Percentiles rank a stretch among this genome's conserved stretches.
These are phyloP conservation scores for Pleurotus eryngii DNA, from an alignment of 768 basidiomycete species.

Conservation along the genomic window DNA sequence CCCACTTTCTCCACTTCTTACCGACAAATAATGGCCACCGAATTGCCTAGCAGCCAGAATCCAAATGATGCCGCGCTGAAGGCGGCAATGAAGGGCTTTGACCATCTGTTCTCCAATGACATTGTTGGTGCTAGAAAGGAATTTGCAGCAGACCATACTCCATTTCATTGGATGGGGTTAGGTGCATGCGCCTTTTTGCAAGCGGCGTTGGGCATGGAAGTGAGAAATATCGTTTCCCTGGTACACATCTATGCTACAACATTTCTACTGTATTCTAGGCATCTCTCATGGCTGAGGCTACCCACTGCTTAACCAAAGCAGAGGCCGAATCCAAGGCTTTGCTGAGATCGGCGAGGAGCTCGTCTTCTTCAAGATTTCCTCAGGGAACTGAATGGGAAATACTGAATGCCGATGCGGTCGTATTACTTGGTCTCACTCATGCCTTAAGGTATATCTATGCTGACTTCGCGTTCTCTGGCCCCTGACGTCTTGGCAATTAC, in stretches of 20 bases:
- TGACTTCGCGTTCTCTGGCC: conserved; percentile 2
- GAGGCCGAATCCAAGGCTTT: conserved; percentile 61
- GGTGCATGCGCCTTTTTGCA: conserved; percentile 74
- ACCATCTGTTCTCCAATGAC: conserved; percentile 67
- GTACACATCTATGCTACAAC: not conserved
- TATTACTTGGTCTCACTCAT: conserved; percentile 67
- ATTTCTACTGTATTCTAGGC: conserved; percentile 29
- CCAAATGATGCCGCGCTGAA: conserved; percentile 22
- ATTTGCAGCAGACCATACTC: conserved; percentile 51
- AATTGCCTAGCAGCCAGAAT: not conserved
- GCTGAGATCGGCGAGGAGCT: conserved; percentile 28
- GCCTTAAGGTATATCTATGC: conserved; percentile 53
- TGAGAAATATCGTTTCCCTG: conserved; percentile 21
- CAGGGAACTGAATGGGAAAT: conserved; percentile 77
- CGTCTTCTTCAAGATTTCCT: conserved; percentile 43
- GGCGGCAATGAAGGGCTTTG: conserved; percentile 53
- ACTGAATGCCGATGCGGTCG: conserved; percentile 66
- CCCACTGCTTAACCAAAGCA: conserved; percentile 48
- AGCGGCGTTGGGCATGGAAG: conserved; percentile 82
- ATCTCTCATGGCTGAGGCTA: conserved; percentile 62
- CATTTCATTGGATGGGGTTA: conserved; percentile 70
- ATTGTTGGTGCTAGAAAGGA: conserved; percentile 48
- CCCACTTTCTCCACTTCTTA: not conserved
- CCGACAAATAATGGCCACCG: not conserved
- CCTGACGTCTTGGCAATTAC: not conserved